Evolutionary conservation across 2,329 filamentous ascomycete genomes (phyloP).

Genomic region (Aspergillus novofumigatus): DNA sequence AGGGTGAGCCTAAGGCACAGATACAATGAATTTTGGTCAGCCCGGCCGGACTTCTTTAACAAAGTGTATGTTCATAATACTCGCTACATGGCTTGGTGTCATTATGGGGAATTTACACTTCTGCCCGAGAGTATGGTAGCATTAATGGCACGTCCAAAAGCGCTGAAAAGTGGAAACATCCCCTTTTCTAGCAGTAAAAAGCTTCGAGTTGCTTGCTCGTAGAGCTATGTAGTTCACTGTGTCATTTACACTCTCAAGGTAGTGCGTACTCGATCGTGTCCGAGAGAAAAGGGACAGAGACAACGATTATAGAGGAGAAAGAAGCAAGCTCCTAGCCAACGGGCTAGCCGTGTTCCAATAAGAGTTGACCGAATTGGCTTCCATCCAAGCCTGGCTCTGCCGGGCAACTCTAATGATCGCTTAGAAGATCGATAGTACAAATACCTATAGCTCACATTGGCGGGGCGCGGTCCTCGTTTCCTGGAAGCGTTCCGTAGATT

Average conservation of each 20-base stretch:
- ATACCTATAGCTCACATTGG: not conserved
- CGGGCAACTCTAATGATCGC: not conserved
- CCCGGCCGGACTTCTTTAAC: not conserved
- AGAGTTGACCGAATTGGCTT: not conserved
- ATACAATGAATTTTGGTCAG: not conserved
- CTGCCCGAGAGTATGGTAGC: not conserved
- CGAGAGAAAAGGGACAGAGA: not conserved
- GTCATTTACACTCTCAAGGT: not conserved
- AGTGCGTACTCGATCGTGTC: not conserved
- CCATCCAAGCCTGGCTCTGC: not conserved
- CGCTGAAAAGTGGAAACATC: not conserved
- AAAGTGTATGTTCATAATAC: not conserved
- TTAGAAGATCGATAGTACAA: not conserved
- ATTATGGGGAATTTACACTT: not conserved
- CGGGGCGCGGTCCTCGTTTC: not conserved
- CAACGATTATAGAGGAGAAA: too few species aligned
- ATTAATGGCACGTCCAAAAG: not conserved
- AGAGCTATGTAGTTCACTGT: not conserved
- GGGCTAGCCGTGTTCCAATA: too few species aligned
- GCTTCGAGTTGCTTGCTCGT: not conserved
- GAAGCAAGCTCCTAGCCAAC: too few species aligned
- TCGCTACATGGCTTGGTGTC: not conserved
- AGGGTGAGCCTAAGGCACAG: too few species aligned
- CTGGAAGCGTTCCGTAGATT: constrained; percentile 24
- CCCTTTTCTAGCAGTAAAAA: not conserved